Conservation (phyloP, 2,329 filamentous ascomycete genomes). For the Dactylellina sp. region DNA sequence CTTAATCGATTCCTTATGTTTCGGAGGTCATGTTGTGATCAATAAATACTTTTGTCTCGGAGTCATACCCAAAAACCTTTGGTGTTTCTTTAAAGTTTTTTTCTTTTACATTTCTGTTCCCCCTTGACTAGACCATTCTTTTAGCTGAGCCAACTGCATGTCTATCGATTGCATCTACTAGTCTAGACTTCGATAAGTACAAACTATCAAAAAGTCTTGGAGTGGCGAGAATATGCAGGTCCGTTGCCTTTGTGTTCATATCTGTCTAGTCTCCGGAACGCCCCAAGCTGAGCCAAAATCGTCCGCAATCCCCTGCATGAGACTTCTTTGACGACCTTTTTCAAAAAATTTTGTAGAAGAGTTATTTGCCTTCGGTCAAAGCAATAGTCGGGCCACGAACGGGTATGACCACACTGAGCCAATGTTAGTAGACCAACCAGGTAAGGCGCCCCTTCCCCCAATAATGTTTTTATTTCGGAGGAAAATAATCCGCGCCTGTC, state of each 20-base stretch:
- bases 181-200: neutral
- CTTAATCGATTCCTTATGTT: neutral
- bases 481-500: neutral
- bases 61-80: neutral
- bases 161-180: neutral
- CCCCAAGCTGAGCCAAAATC: neutral
- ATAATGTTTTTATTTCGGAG: no score
- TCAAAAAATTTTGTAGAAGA: neutral
- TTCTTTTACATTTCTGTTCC: neutral
- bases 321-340: neutral
- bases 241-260: neutral
- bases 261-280: neutral
- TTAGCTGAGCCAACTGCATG: neutral
- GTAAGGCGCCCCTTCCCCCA: no score
- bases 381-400: no score
- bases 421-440: no score
- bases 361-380: no score
- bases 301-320: neutral
- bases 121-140: neutral
- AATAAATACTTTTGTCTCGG: neutral
- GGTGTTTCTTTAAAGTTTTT: neutral
- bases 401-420: no score
- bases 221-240: neutral
- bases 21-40: neutral
- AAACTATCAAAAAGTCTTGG: neutral